Percentiles rank a stretch among this genome's conserved stretches.
phyloP scores from a whole-genome alignment of 2,329 filamentous ascomycete genomes.

The Penicillium sp. region DNA sequence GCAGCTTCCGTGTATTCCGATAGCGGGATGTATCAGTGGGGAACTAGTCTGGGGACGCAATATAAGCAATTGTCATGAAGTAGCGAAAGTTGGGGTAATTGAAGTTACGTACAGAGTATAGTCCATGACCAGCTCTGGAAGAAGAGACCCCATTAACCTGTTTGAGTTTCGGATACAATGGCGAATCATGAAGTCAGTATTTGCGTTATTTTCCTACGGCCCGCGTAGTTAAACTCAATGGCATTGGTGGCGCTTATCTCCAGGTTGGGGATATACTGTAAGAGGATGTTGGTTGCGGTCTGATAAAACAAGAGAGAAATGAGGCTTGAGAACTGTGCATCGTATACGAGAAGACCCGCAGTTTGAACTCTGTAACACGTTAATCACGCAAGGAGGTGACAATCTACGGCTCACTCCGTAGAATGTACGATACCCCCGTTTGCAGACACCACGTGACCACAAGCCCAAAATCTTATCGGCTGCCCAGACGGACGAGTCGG shows the following conservation, averaged over 20 bases:
- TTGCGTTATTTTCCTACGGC: neutral
- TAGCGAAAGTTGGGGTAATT: neutral
- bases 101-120: constrained; percentile 2
- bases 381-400: neutral
- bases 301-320: too few species aligned
- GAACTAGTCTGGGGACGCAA: neutral
- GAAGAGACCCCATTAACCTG: neutral
- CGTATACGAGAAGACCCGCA: neutral
- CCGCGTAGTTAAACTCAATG: neutral
- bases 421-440: neutral
- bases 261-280: neutral
- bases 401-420: neutral
- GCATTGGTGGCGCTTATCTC: constrained; percentile 14
- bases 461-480: neutral
- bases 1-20: neutral
- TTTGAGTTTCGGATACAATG: neutral
- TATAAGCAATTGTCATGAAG: neutral
- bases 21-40: neutral
- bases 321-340: neutral
- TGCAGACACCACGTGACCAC: neutral
- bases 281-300: too few species aligned
- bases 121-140: neutral
- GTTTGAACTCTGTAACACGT: neutral
- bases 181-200: constrained; percentile 7
- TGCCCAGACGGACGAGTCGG: neutral